Evolutionary conservation across 2,329 filamentous ascomycete species (phyloP).

Genomic region (Beauveria australis): DNA sequence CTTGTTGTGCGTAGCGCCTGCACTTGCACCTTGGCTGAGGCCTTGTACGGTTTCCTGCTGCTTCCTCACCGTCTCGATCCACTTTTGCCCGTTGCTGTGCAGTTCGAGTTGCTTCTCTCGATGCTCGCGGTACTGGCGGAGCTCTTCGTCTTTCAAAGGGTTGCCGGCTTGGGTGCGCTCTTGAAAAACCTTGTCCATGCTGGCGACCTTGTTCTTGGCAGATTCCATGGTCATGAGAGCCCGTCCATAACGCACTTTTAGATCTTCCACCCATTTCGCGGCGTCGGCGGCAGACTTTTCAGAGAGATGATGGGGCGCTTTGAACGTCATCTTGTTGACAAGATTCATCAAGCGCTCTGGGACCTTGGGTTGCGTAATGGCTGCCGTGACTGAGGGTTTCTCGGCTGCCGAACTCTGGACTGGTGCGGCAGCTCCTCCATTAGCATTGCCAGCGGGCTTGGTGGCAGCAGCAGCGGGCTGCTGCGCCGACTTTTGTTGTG

Average conservation of each 20-base stretch:
- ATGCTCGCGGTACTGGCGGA: conserved; percentile 34
- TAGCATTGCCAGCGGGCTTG: background rate
- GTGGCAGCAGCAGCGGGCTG: conserved; percentile 1
- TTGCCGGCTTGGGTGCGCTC: conserved; percentile 35
- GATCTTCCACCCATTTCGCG: conserved; percentile 40
- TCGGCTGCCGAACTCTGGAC: background rate
- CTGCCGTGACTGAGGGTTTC: conserved; percentile 7
- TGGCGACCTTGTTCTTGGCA: conserved; percentile 30
- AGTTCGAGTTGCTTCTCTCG: conserved; percentile 37
- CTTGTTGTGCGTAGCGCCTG: conserved; percentile 15
- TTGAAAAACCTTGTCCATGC: conserved; percentile 34
- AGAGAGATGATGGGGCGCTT: conserved; percentile 32
- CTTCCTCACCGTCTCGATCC: conserved; percentile 39
- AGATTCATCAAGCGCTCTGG: conserved; percentile 39
- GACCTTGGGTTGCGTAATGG: conserved; percentile 23
- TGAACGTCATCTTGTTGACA: conserved; percentile 39
- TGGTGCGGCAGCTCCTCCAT: background rate
- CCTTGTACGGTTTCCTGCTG: conserved; percentile 34
- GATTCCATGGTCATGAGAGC: conserved; percentile 43
- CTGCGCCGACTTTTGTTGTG: conserved; percentile 6
- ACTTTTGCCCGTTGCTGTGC: conserved; percentile 38
- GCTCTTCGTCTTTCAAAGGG: conserved; percentile 38
- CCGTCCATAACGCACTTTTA: conserved; percentile 38
- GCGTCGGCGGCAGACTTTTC: conserved; percentile 35
- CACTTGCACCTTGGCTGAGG: conserved; percentile 10